phyloP scores from a whole-genome alignment of 2,329 filamentous ascomycete genomes.

The Beauveria varroae region DNA sequence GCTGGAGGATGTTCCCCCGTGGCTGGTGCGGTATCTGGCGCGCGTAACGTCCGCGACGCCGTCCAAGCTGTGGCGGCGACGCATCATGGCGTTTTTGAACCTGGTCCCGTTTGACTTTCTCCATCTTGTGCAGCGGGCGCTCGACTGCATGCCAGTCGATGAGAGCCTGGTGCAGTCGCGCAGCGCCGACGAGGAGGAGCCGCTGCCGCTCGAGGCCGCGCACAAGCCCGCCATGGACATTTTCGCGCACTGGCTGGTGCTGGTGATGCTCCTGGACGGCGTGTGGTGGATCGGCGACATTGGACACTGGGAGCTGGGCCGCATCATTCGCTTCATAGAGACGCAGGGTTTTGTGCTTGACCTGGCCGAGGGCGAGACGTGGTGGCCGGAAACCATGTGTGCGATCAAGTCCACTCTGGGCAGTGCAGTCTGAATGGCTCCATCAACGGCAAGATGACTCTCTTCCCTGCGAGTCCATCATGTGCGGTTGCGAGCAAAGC shows the following conservation, averaged over 20 bases:
- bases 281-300: conserved; percentile 33
- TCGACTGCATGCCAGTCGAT: conserved; percentile 16
- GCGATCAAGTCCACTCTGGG: conserved; percentile 9
- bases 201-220: conserved; percentile 2
- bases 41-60: conserved; percentile 22
- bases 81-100: conserved; percentile 34
- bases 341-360: conserved; percentile 11
- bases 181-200: background rate
- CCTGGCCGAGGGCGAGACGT: conserved; percentile 14
- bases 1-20: conserved; percentile 22
- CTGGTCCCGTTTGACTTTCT: conserved; percentile 27
- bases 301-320: conserved; percentile 26
- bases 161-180: background rate
- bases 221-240: conserved; percentile 27
- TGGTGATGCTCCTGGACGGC: conserved; percentile 29
- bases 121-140: conserved; percentile 25
- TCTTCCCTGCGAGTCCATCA: too few species aligned
- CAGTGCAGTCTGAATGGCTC: background rate
- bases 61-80: conserved; percentile 26
- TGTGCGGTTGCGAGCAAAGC: background rate
- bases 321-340: conserved; percentile 18
- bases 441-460: background rate
- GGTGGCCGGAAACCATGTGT: conserved; percentile 32
- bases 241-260: conserved; percentile 31
- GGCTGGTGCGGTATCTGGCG: conserved; percentile 28